Evolutionary conservation across 176 grass and related monocot genomes (phyloP).

Genomic region (Bromus sterilis): DNA sequence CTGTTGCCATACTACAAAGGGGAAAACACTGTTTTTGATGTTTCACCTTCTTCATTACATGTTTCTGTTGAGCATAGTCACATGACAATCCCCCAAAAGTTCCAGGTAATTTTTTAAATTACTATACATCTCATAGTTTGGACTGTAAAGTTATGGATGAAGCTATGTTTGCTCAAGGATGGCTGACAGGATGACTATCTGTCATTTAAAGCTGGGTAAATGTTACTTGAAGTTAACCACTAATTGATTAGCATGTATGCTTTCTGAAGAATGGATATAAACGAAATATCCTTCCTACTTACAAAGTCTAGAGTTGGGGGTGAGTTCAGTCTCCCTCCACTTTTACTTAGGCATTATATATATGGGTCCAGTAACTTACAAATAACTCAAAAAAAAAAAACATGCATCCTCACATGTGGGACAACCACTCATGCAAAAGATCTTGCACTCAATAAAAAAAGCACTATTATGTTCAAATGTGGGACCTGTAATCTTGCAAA

Average conservation of each 20-base stretch:
- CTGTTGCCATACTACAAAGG: slow-evolving; percentile 95
- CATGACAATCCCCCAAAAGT: slow-evolving; percentile 62
- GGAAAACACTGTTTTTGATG: slow-evolving; percentile 91
- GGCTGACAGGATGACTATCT: background rate
- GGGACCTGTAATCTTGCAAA: background rate
- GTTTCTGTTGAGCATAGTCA: slow-evolving; percentile 76
- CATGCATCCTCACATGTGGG: background rate
- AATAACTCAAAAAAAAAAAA: background rate
- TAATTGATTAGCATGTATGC: background rate
- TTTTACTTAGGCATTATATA: background rate
- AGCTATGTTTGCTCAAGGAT: background rate
- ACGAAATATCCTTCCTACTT: background rate
- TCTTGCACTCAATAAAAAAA: background rate
- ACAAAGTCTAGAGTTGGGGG: background rate
- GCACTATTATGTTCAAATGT: background rate
- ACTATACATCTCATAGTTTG: slow-evolving; percentile 2
- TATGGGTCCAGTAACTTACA: background rate
- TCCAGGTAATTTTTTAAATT: slow-evolving; percentile 59
- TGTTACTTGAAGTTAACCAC: background rate
- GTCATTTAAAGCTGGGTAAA: background rate
- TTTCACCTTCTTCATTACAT: slow-evolving; percentile 70
- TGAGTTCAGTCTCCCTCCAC: background rate
- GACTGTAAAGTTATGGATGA: background rate
- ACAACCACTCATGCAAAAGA: background rate
- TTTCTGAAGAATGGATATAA: slow-evolving; percentile 10